Evolutionary conservation across 352 stramenopile genomes (phyloP), one percentile per base, ranked within the genome.

Genomic region (Pythium coloratum): DNA sequence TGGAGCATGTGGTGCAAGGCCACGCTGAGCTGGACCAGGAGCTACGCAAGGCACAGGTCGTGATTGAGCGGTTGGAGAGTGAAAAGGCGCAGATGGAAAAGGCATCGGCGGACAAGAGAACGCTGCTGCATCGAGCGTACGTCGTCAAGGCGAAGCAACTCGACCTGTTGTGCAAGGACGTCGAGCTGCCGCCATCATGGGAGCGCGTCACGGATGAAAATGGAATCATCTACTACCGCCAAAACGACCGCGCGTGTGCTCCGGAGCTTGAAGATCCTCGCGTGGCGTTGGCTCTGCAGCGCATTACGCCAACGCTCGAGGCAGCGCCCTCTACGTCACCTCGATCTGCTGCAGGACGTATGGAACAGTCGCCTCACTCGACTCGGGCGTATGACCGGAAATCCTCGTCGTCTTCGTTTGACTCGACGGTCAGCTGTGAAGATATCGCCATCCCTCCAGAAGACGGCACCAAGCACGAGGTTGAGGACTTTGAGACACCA

Each of bases 401-500:
- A 55, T 53, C 66, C 24, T 76, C 75, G 1, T 88, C 77, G 0
- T 81, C 76, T 6, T 88, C 79, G 49, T 74, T 78, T 32, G 73
- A 82, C 30, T 75, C 75, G 24, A 76, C 58, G 10, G 66, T 72
- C 8, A 72, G 59, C 36, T 78, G 55, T 51, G 67, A 78, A 55
- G 76, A 81, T 50, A 76, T 76, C 51, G 62, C 75, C 20, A 67
- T 87, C 1, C 83, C 86, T 1, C 78, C 76, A 0, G 83, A 92
- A 54, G 83, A 92, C 55, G 82, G 82, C 6, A 67, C 57, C 10
- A 78, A 83, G 44, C 81, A 94, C 46, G 78, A 73, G 18, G 87
- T 94, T 18, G 72, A 91, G 13, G 86, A 94, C 64, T 94, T 94
- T 49, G 79, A 84, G 30, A 94, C 83, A 3, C 84, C 82, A 2